Conservation (phyloP, 805 yeast genomes). For the Komagataella phaffii region DNA sequence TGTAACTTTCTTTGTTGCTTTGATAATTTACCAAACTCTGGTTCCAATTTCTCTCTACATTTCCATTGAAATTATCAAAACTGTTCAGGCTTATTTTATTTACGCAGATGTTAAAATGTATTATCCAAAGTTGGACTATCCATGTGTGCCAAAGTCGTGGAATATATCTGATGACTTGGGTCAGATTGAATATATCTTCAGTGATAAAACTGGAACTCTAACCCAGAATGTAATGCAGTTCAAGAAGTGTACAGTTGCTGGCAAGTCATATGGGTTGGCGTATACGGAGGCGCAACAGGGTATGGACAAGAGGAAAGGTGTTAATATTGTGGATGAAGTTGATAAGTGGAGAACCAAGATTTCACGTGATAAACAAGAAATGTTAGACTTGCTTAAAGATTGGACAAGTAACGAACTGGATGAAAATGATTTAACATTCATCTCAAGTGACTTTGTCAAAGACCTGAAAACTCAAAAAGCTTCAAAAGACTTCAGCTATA, state of each 20-base stretch:
- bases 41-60: slow-evolving; percentile 74
- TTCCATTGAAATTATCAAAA: slow-evolving; percentile 68
- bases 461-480: slow-evolving; percentile 27
- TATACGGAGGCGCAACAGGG: slow-evolving; percentile 74
- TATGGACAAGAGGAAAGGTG: slow-evolving; percentile 49
- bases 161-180: slow-evolving; percentile 75
- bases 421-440: slow-evolving; percentile 42
- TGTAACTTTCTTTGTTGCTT: slow-evolving; percentile 55
- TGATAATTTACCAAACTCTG: slow-evolving; percentile 62
- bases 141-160: slow-evolving; percentile 77
- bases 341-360: slow-evolving; percentile 26
- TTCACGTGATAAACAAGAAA: slow-evolving; percentile 25
- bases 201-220: slow-evolving; percentile 77
- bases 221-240: slow-evolving; percentile 81
- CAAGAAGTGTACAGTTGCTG: slow-evolving; percentile 59
- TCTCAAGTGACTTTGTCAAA: slow-evolving; percentile 42
- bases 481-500: slow-evolving; percentile 27
- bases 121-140: slow-evolving; percentile 53
- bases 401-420: slow-evolving; percentile 34
- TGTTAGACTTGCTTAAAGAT: slow-evolving; percentile 29
- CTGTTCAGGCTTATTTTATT: slow-evolving; percentile 65
- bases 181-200: slow-evolving; percentile 68
- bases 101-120: slow-evolving; percentile 61
- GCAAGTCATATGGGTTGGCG: slow-evolving; percentile 57
- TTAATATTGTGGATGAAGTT: slow-evolving; percentile 39